Base-by-base conservation (phyloP, 257 asterid species). In the Gentiana macrophylla region DNA sequence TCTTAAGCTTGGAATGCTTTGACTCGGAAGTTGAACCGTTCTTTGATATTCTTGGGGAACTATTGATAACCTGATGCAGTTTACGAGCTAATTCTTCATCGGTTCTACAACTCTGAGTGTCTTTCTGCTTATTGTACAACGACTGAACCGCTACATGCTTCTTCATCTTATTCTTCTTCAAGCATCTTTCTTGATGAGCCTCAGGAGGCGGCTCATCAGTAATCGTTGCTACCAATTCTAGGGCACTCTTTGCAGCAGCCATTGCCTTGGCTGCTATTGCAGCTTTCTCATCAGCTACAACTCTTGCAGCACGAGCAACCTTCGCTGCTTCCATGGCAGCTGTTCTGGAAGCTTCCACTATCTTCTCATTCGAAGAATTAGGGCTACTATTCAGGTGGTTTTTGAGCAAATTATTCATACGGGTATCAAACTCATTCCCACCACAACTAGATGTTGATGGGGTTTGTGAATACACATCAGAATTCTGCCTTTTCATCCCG, bases 221-320 rank as follows among this genome's bases (percentile, higher is more conserved):
- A 50, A 86, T 65, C 43, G 62, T 74, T 55, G 91, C 83, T 45
- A 90, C 94, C 55, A 84, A 77, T 63, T 82, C 96, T 63, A 90
- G 69, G 35, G 98, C 98, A 59, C 59, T 77, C 80, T 79, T 90
- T 51, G 98, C 98, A 62, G 91, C 91, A 50, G 92, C 83, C 64
- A 86, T 80, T 6, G 96, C 96, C 76, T 68, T 84, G 1, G 85
- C 95, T 34, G 98, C 96, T 73, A 72, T 90, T 34, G 85, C 84
- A 34, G 98, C 98, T 71, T 90, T 90, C 66, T 80, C 86, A 69
- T 84, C 96, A 12, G 98, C 98, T 11, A 66, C 65, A 67, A 94
- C 95, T 71, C 94, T 79, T 24, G 96, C 95, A 49, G 76, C 72
- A 67, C 68, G 77, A 15, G 98, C 98, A 52, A 64, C 71, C 69